Base-by-base conservation (phyloP, 495 filamentous ascomycete genomes). In the Usnea hakonensis region DNA sequence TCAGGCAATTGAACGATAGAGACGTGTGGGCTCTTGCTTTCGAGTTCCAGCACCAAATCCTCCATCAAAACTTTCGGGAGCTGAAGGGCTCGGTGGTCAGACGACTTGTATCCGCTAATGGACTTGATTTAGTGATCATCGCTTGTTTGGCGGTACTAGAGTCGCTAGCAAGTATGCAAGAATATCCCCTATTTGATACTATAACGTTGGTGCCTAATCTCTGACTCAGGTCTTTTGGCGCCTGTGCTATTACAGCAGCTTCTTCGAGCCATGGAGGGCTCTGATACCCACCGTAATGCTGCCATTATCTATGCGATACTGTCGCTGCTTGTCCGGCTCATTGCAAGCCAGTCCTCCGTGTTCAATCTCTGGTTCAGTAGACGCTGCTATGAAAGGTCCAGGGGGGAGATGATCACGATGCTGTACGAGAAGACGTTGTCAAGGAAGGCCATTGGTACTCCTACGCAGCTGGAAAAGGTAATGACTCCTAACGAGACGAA, bases 351-450 rank as follows among this genome's bases (percentile, higher is more conserved):
- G 59, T 83, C 83, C 0, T 81, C 79, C 13, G 85, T 91, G 0
- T 81, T 93, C 63, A 82, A 71, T 54, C 72, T 91, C 0, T 93
- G 90, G 89, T 91, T 84, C 67, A 80, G 82, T 57, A 79, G 90
- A 55, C 81, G 90, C 57, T 80, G 79, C 61, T 95, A 93, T 66
- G 90, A 95, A 67, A 77, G 90, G 55, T 88, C 87, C 7, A 76
- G 90, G 48, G 90, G 90, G 11, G 90, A 92, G 69, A 85, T 93
- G 84, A 86, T 95, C 55, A 93, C 89, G 59, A 91, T 90, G 83
- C 77, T 94, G 32, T 91, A 91, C 61, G 89, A 91, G 69, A 95
- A 95, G 73, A 90, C 88, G 0, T 72, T 94, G 11, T 81, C 83
- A 7, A 76, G 90, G 37, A 92, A 93, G 72, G 81, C 89, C 1